Base-by-base conservation (phyloP, 106 monocot genomes). In the Dactylorhiza incarnata region DNA sequence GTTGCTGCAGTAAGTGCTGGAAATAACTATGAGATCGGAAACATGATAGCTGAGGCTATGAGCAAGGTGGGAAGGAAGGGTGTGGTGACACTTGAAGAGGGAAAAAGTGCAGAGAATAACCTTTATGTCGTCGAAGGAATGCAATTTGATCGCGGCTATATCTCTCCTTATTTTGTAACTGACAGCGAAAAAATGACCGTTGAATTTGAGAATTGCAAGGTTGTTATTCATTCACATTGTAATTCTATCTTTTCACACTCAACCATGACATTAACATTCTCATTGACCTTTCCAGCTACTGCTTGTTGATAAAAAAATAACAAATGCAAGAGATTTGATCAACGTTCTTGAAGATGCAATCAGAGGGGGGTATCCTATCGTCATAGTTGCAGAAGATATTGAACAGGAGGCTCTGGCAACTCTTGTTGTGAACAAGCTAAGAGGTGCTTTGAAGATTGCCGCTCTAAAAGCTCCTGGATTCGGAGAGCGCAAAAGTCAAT, bases 1-100 rank as follows among this genome's bases (percentile, higher is more conserved):
- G 97, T 94, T 62, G 97, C 97, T 71, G 93, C 97, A 71, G 93
- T 97, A 3, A 94, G 93, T 83, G 97, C 97, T 74, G 97, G 97
- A 54, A 97, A 97, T 82, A 88, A 89, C 66, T 79, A 89, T 77
- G 91, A 94, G 78, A 85, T 97, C 9, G 97, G 97, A 50, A 91
- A 94, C 83, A 97, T 97, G 97, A 97, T 97, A 24, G 94, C 93
- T 23, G 97, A 97, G 76, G 97, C 93, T 22, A 91, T 97, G 93
- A 91, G 93, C 50, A 97, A 97, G 74, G 97, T 97, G 2, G 94
- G 94, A 5, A 89, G 94, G 71, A 97, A 94, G 77, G 97, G 97
- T 44, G 97, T 97, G 10, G 94, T 97, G 25, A 91, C 93, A n/a
- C 87, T 97, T 53, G 94, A 97, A 82, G 94, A 97, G 81, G 97